Base-by-base conservation (phyloP, 176 grass and related monocot genomes). In the Avena atlantica region DNA sequence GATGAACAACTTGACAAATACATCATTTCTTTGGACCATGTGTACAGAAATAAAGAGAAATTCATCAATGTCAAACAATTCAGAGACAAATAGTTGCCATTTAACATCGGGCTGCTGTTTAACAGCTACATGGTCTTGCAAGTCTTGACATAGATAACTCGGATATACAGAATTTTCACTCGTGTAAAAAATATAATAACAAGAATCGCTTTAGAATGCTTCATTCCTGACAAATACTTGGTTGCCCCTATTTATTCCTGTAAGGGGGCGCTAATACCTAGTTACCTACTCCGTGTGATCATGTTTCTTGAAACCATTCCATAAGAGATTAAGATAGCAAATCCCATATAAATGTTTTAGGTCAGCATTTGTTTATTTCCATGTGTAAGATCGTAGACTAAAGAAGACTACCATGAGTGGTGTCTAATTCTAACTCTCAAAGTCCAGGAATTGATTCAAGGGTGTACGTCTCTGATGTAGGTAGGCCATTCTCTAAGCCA, bases 401-500 rank as follows among this genome's bases (percentile, higher is more conserved):
- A 82, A 42, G 40, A 20, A 49, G 36, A 70, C 8, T 65, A 53
- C 44, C 83, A 79, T 16, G 81, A 49, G 64, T 48, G 49, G 74
- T 57, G 37, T 60, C 75, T 94, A 92, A 55, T 24, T 55, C 51
- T 77, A 63, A 93, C 64, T 84, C 87, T 94, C 91, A 99, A 51
- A 99, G 92, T 75, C 97, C 97, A 56, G 97, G 92, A 56, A 96
- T 94, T 8, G 97, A 92, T 81, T 99, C 97, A 24, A 99, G 94
- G 81, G 92, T 93, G 80, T 99, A 99, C 6, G 85, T 90, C 52
- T 85, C 97, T 6, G 90, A 90, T 68, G 81, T 47, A 9, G 87
- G 44, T 19, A 81, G 61, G 57, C 70, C 81, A 20, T 52, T 86
- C 21, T 93, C 90, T 6, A 50, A 59, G 48, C 53, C 81, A 47